Percentiles rank a stretch among this genome's conserved stretches.
phyloP scores from a whole-genome alignment of 2,329 filamentous ascomycete genomes.

The Colletotrichum orchidophilum region DNA sequence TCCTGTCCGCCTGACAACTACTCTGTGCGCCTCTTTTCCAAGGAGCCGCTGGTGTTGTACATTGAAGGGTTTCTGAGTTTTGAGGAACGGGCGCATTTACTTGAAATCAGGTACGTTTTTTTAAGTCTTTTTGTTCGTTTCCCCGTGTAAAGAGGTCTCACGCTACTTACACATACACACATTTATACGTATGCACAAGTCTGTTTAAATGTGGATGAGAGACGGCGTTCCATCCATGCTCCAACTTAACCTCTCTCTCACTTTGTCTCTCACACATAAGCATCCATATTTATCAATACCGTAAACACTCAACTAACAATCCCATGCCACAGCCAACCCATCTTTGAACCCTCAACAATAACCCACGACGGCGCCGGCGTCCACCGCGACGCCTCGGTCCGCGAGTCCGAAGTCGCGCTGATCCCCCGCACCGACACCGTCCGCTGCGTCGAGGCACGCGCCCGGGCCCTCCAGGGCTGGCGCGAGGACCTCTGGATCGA shows the following conservation, averaged over 20 bases:
- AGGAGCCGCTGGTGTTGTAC: constrained; percentile 63
- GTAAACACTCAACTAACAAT: neutral
- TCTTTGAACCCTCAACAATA: constrained; percentile 61
- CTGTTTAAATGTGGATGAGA: too few relatives aligned
- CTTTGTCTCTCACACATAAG: neutral
- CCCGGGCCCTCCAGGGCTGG: constrained; percentile 61
- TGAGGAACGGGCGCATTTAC: constrained; percentile 55
- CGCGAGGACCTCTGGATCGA: constrained; percentile 63
- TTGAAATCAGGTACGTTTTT: constrained; percentile 58
- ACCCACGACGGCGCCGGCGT: constrained; percentile 56
- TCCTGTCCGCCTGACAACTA: constrained; percentile 54
- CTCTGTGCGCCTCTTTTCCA: constrained; percentile 56
- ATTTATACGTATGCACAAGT: too few relatives aligned
- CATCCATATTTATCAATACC: too few relatives aligned
- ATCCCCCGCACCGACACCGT: constrained; percentile 56
- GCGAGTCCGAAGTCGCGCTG: constrained; percentile 62
- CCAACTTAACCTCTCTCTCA: constrained; percentile 5
- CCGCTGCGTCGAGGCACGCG: constrained; percentile 58
- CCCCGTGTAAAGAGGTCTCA: too few relatives aligned
- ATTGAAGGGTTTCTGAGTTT: constrained; percentile 59
- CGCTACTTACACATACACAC: neutral
- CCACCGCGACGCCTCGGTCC: constrained; percentile 53
- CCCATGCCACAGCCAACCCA: constrained; percentile 48
- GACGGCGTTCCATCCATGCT: too few relatives aligned
- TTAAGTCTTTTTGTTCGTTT: constrained; percentile 10